Percentiles rank a stretch among this genome's conserved stretches.
Conservation (phyloP, 2,329 filamentous ascomycete genomes). For the Botrytis sinoallii region DNA sequence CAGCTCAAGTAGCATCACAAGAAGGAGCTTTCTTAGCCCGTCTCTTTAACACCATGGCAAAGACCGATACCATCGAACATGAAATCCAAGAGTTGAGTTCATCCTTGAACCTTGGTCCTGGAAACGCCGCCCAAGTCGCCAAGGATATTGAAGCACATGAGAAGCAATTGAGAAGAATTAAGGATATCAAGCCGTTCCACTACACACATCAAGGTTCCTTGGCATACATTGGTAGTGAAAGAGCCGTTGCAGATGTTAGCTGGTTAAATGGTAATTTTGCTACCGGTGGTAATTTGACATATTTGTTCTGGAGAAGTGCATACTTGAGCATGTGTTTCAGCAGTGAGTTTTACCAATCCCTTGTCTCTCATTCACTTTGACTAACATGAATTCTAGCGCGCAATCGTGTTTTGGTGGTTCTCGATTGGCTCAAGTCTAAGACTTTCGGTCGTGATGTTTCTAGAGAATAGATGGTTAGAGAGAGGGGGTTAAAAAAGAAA, state of each 20-base stretch:
- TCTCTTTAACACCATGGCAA: conserved; percentile 98
- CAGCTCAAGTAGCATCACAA: conserved; percentile 92
- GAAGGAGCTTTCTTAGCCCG: conserved; percentile 93
- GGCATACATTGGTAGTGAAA: conserved; percentile 97
- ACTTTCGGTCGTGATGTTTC: conserved; percentile 94
- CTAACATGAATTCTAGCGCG: conserved; percentile 57
- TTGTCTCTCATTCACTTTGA: neutral
- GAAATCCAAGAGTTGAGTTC: conserved; percentile 69
- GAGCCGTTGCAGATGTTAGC: conserved; percentile 93
- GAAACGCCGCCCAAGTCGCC: conserved; percentile 64
- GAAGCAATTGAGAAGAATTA: conserved; percentile 81
- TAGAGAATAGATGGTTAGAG: conserved; percentile 59
- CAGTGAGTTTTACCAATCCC: conserved; percentile 61
- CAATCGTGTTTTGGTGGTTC: conserved; percentile 86
- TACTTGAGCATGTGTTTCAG: conserved; percentile 99
- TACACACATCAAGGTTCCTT: conserved; percentile 97
- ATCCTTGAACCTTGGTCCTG: conserved; percentile 57
- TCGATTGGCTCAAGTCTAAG: conserved; percentile 98
- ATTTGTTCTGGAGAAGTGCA: conserved; percentile 96
- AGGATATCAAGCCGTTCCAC: conserved; percentile 95
- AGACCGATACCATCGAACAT: conserved; percentile 77
- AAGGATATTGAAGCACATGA: conserved; percentile 80
- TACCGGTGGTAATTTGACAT: conserved; percentile 88
- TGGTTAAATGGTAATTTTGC: conserved; percentile 98
- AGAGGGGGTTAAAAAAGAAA: neutral